Evolutionary conservation across 2,329 filamentous ascomycete species (phyloP), one percentile per base, ranked within the genome.

Genomic region (Xenoacremonium recifei): DNA sequence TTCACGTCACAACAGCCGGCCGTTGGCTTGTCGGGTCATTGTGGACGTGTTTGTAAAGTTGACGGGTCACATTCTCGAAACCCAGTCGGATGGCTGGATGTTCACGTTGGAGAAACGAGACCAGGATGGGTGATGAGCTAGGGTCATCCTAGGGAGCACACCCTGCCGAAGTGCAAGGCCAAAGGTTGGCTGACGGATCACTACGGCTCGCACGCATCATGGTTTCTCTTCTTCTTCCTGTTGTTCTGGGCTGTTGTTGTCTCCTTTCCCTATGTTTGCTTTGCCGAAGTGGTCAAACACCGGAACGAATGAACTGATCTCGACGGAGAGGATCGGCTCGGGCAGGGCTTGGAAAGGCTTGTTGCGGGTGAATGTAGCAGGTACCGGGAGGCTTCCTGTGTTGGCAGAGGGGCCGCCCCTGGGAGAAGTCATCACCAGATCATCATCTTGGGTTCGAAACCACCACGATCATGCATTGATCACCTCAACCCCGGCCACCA

Each of bases 11-110:
- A 35, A 31, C 44, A 16, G 34, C 25, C 20, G 16, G 19, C 30
- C 29, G 33, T 33, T 39, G 29, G 16, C 29, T 32, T 6, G 29
- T 32, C 29, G 9, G 6, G 29, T 32, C 29, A 9, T 32, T 9
- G 10, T 32, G 20, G 35, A 45, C 20, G 23, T 42, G 42, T 31
- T 40, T 39, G 44, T 39, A 39, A 42, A 25, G 44, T 18, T 42
- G 37, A 19, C 21, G 20, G 19, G 30, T 48, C 46, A 33, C 43
- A 37, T 55, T 57, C 51, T 56, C 39, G 49, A 57, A 57, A 43
- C 27, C 36, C 38, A 43, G 40, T 43, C 34, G 43, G 44, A 51
- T 51, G n/a, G n/a, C n/a, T 39, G 44, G 29, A 32, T 6, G 29
- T 32, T 15, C 15, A 6, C 36, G 47, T 53, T 42, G 36, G 32